Evolutionary conservation across 2,329 filamentous ascomycete genomes (phyloP).

Genomic region (Paraphoma chrysanthemicola): DNA sequence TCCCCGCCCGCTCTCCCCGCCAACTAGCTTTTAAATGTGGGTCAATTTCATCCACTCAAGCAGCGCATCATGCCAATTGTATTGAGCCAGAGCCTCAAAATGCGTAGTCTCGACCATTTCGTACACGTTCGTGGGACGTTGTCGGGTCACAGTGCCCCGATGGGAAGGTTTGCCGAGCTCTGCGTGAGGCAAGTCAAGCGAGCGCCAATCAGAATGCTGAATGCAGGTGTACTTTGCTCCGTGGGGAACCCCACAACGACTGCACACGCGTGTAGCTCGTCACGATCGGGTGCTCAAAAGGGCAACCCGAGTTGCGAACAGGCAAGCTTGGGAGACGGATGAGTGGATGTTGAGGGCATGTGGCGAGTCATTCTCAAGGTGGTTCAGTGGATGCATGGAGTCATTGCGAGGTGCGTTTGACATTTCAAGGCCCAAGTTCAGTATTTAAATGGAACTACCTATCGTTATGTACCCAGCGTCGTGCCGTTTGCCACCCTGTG

Average conservation of each 20-base stretch:
- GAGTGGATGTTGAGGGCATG: background rate
- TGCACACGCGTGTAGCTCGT: slow-evolving; percentile 22
- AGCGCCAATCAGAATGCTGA: slow-evolving; percentile 12
- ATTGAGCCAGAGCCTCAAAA: background rate
- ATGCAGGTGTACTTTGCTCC: background rate
- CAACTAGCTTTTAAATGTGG: background rate
- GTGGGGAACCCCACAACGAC: slow-evolving; percentile 17
- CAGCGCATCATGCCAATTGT: background rate
- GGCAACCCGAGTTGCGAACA: slow-evolving; percentile 12
- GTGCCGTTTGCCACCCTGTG: slow-evolving; percentile 13
- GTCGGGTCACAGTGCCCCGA: background rate
- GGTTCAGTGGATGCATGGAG: no score
- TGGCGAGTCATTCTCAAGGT: background rate
- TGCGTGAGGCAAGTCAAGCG: slow-evolving; percentile 6
- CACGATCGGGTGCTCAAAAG: slow-evolving; percentile 10
- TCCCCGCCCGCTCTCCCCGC: background rate
- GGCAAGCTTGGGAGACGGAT: background rate
- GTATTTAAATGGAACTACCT: background rate
- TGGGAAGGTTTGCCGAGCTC: slow-evolving; percentile 27
- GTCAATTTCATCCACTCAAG: background rate
- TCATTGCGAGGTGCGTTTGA: no score
- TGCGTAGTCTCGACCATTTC: slow-evolving; percentile 7
- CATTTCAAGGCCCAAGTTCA: no score
- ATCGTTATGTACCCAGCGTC: slow-evolving; percentile 8
- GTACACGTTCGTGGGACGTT: slow-evolving; percentile 5